Base-by-base conservation (phyloP, 2,329 filamentous ascomycete genomes). In the Paraphoma sp. region DNA sequence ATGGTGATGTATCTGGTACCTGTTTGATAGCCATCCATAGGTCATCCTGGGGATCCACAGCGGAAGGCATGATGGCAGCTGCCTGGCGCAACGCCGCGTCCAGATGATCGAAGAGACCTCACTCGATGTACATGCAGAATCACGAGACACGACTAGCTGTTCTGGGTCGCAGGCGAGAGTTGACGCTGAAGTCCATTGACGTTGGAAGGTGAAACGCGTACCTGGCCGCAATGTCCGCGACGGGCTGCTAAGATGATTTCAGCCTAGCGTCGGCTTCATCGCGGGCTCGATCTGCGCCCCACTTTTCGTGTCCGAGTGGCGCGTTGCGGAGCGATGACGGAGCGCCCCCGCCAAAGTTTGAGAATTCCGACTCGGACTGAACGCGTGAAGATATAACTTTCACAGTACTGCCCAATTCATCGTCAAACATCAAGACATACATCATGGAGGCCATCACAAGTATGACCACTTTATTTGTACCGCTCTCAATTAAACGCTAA, bases 11-110 rank as follows among this genome's bases (percentile, higher is more conserved):
- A 36, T 28, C 29, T 56, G 72, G 59, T 75, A 83, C 81, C 77
- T 83, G 81, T 70, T 82, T 81, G 49, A 82, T 81, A 17, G 81
- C 79, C 48, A 76, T 68, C 51, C 77, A 79, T 45, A 83, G 70
- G 67, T 82, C 81, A 73, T 83, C 80, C 46, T 78, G 74, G 29
- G 76, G 75, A 60, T 82, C 80, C 52, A 81, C 55, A 45, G 71
- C 72, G 44, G 73, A 71, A 51, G 70, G 71, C 68, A 72, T 76
- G 51, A 47, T 68, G 60, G 46, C n/a, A 43, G 57, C 41, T 60
- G 62, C 54, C 33, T 46, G 29, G 48, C 51, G 52, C 45, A 48
- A 42, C 42, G 28, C 28, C 44, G 54, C 48, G 47, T 41, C 40
- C 16, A n/a, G 16, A 16, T 14, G 40, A 42, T n/a, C n/a, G 10